Percentiles rank a stretch among this genome's conserved stretches.
Evolutionary conservation across 78 protist species (phyloP).

Genomic region (Tieghemostelium lacteum): DNA sequence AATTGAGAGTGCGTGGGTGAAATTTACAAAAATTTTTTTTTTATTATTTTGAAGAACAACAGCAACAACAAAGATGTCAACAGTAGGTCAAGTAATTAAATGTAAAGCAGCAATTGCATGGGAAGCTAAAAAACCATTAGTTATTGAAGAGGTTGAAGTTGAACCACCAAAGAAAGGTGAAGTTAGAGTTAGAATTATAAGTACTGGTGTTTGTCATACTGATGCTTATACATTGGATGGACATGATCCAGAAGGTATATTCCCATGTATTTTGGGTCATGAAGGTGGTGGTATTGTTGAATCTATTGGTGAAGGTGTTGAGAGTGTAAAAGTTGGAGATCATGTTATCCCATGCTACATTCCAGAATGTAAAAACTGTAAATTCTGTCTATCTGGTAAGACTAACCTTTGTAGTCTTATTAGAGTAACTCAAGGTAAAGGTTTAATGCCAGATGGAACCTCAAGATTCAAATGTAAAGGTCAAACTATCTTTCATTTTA

Average conservation of each 20-base stretch:
- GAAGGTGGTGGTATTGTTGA: conserved; percentile 97
- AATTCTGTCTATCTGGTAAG: conserved; percentile 88
- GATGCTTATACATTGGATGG: conserved; percentile 90
- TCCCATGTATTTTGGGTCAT: conserved; percentile 95
- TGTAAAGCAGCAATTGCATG: conserved; percentile 90
- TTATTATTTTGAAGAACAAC: too few species aligned
- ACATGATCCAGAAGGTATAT: conserved; percentile 89
- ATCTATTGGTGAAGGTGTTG: conserved; percentile 96
- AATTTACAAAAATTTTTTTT: too few species aligned
- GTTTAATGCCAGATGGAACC: conserved; percentile 94
- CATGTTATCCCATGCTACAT: conserved; percentile 92
- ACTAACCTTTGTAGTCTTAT: conserved; percentile 91
- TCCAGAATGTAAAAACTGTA: conserved; percentile 89
- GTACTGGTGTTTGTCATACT: conserved; percentile 96
- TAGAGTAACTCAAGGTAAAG: conserved; percentile 91
- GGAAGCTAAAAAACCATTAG: conserved; percentile 77
- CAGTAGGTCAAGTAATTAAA: conserved; percentile 74
- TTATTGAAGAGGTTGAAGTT: conserved; percentile 89
- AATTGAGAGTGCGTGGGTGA: too few species aligned
- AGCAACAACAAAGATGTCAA: conserved; percentile 3
- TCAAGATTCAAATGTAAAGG: conserved; percentile 89
- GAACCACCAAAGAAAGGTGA: conserved; percentile 96
- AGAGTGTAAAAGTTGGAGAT: conserved; percentile 84
- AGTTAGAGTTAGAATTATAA: conserved; percentile 90
- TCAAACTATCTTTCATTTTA: conserved; percentile 84